phyloP scores from a whole-genome alignment of 2,329 filamentous ascomycete species.

The Didymella glomerata region DNA sequence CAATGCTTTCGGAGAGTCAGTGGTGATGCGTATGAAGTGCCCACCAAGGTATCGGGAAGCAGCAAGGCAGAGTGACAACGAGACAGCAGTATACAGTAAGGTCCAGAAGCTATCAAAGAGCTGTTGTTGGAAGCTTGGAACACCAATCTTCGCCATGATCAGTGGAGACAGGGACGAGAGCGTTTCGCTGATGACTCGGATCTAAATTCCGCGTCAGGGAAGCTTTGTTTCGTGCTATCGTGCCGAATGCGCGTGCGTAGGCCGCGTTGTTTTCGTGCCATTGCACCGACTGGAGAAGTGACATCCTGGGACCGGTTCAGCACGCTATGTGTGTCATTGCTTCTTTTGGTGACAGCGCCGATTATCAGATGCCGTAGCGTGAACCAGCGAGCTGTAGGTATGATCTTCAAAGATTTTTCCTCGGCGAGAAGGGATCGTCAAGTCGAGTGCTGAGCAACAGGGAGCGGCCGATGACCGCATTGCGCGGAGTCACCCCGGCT shows the following conservation, averaged over 20 bases:
- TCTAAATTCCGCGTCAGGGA: constrained; percentile 33
- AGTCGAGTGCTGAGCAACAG: constrained; percentile 16
- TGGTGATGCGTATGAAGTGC: constrained; percentile 24
- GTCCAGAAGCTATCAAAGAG: constrained; percentile 31
- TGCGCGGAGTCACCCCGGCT: constrained; percentile 20
- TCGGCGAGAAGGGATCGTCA: constrained; percentile 28
- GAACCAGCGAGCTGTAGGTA: constrained; percentile 6
- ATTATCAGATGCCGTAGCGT: constrained; percentile 21
- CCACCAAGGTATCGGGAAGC: constrained; percentile 25
- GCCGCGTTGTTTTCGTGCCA: constrained; percentile 20
- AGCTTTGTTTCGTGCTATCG: constrained; percentile 18
- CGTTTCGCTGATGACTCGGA: constrained; percentile 48
- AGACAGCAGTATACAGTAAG: constrained; percentile 31
- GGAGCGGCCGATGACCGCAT: constrained; percentile 26
- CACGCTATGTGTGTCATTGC: constrained; percentile 22
- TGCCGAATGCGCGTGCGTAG: constrained; percentile 13
- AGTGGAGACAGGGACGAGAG: constrained; percentile 17
- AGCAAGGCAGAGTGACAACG: constrained; percentile 24
- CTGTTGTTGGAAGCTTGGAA: constrained; percentile 18
- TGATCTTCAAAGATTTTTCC: constrained; percentile 27
- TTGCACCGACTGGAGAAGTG: constrained; percentile 14
- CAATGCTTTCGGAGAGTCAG: constrained; percentile 2
- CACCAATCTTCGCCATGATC: constrained; percentile 25
- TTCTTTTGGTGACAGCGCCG: constrained; percentile 30
- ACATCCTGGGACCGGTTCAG: constrained; percentile 17